These are phyloP conservation scores for Colletotrichum zoysiae DNA, from an alignment of 2,329 filamentous ascomycete genomes.

Conservation along the genomic window DNA sequence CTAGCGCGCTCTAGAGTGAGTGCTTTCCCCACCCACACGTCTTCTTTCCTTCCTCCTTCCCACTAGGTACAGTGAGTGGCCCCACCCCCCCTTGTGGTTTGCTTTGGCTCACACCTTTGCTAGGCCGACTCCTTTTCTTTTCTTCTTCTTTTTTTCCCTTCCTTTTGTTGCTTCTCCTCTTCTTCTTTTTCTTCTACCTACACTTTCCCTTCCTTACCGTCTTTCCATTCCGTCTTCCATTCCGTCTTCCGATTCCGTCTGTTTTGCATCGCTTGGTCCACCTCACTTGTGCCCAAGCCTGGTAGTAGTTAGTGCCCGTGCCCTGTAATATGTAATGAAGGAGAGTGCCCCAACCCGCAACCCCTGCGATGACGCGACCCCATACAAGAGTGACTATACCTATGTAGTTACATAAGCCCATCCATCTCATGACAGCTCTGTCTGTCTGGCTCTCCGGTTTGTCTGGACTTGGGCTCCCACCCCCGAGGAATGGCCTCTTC, in stretches of 20 bases:
- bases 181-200: not conserved
- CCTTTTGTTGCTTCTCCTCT: not conserved
- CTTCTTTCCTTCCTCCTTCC: not conserved
- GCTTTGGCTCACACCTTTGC: slow-evolving; percentile 3
- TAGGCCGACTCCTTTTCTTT: not conserved
- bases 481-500: too few species aligned
- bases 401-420: slow-evolving; percentile 5
- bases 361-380: slow-evolving; percentile 16
- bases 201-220: not conserved
- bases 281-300: not conserved
- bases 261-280: slow-evolving; percentile 1
- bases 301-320: not conserved
- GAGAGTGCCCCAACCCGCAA: not conserved
- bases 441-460: slow-evolving; percentile 3
- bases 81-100: slow-evolving; percentile 8
- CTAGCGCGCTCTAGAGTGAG: slow-evolving; percentile 34
- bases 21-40: slow-evolving; percentile 19
- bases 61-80: too few species aligned
- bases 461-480: not conserved
- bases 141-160: not conserved
- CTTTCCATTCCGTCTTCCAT: slow-evolving; percentile 23
- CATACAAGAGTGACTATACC: slow-evolving; percentile 2
- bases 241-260: slow-evolving; percentile 6
- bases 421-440: not conserved
- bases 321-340: not conserved